Evolutionary conservation across 345 rosid species (phyloP), one percentile per base, ranked within the genome.

Genomic region (Adansonia digitata): DNA sequence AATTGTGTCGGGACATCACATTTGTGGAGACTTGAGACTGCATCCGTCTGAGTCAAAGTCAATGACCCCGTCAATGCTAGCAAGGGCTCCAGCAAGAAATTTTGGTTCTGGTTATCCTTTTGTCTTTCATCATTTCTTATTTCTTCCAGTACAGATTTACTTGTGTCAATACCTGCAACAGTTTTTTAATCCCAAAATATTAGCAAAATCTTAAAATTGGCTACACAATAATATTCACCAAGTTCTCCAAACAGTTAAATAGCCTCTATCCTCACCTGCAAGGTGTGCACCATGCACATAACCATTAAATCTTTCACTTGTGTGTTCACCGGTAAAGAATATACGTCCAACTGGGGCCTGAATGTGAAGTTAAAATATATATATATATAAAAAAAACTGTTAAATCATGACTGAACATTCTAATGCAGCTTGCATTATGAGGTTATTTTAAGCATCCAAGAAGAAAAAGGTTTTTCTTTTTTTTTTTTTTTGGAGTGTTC

Each of bases 281-380:
- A 95, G 96, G 81, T 95, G 88, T 84, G 90, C 99, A 43, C 99
- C 99, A 69, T 95, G 99, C 48, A 95, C 98, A 68, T 91, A 95
- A 43, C 97, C 99, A 42, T 83, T 93, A 70, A 93, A 95, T 81
- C 85, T 89, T 76, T 93, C 97, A 72, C 98, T 93, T 15, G 97
- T 95, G 82, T 93, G 99, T 72, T 95, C 99, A 31, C 99, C 99
- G 0, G 94, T 91, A 74, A 95, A 95, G 85, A 88, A 91, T 73
- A 95, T 82, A 24, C 92, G 86, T 53, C 92, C 99, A 10, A 91
- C 85, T 0, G 97, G 94, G 5, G 97, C 93, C 98, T 95, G 87
- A 34, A 14, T 46, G 45, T 51, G 74, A 45, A n/a, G n/a, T n/a
- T n/a, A n/a, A n/a, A n/a, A n/a, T n/a, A n/a, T n/a, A n/a, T n/a